A percentile compares a stretch with the other conserved stretches of the same genome.
These are phyloP conservation scores for Eleusine indica DNA, from an alignment of 176 grass and related monocot genomes.

Conservation along the genomic window DNA sequence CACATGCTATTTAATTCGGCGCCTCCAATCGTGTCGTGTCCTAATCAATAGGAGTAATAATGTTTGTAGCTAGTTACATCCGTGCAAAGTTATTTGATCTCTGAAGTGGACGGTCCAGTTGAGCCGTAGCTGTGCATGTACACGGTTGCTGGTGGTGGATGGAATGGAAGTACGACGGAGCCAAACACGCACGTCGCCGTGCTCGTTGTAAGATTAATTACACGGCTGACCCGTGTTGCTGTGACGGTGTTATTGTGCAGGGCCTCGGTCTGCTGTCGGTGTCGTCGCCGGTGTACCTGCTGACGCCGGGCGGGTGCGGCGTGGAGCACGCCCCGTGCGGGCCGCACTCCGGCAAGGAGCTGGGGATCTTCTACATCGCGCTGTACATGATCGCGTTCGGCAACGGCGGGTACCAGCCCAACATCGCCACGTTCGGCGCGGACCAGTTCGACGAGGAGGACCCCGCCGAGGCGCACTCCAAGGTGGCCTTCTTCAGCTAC, in stretches of 20 bases:
- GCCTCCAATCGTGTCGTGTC: not conserved
- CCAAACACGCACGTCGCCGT: not conserved
- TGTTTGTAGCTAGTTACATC: not conserved
- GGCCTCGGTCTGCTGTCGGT: conserved; percentile 74
- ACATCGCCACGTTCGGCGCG: conserved; percentile 84
- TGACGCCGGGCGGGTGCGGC: conserved; percentile 67
- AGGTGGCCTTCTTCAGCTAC: conserved; percentile 97
- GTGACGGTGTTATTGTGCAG: conserved; percentile 35
- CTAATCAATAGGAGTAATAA: not conserved
- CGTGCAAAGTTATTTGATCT: not conserved
- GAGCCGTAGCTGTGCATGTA: not conserved
- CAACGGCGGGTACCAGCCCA: conserved; percentile 96
- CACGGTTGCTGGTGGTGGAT: not conserved
- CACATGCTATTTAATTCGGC: too few species aligned
- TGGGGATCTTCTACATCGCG: conserved; percentile 80
- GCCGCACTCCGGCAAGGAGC: conserved; percentile 59
- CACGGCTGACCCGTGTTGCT: not conserved
- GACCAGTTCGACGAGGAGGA: conserved; percentile 94
- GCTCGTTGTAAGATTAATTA: not conserved
- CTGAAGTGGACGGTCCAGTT: conserved; percentile 10
- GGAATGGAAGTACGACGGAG: not conserved
- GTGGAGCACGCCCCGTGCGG: conserved; percentile 53
- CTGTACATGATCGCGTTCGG: conserved; percentile 92
- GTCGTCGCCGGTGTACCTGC: conserved; percentile 63
- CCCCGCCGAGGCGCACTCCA: conserved; percentile 66